phyloP scores from a whole-genome alignment of 169 alveolate genomes.

The Cryptosporidium sp. region DNA sequence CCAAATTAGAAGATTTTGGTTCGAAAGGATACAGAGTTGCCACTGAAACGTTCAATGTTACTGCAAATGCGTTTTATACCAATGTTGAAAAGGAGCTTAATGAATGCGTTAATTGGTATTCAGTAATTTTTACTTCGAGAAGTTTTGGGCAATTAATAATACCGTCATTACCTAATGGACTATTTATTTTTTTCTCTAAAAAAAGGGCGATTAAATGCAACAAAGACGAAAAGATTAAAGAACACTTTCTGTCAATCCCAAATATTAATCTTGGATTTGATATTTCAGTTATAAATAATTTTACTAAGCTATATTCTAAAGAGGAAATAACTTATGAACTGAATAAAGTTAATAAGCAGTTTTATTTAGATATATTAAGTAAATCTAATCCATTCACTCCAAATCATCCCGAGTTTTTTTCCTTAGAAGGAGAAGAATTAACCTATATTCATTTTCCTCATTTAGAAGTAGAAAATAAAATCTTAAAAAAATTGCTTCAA shows the following conservation, averaged over 20 bases:
- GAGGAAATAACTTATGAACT: background rate
- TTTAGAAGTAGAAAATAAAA: background rate
- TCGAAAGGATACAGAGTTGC: background rate
- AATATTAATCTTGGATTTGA: background rate
- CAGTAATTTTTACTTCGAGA: slow-evolving; percentile 3
- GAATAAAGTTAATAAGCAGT: background rate
- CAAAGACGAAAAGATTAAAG: background rate
- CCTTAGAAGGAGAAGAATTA: slow-evolving; percentile 15
- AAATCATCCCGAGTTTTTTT: slow-evolving; percentile 35
- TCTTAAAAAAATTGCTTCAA: background rate
- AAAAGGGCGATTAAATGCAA: background rate
- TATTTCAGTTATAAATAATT: background rate
- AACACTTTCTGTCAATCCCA: background rate
- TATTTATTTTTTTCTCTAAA: slow-evolving; percentile 13
- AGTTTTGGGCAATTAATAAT: background rate
- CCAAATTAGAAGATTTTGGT: background rate
- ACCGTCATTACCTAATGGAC: slow-evolving; percentile 41
- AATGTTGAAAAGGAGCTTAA: background rate
- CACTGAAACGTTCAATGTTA: slow-evolving; percentile 3
- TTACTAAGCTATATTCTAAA: slow-evolving; percentile 14
- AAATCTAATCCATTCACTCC: slow-evolving; percentile 27
- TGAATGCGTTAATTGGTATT: slow-evolving; percentile 36
- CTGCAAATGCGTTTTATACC: background rate
- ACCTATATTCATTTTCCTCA: slow-evolving; percentile 15
- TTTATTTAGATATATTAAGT: slow-evolving; percentile 9